Percentiles rank a stretch among this genome's conserved stretches.
These are phyloP conservation scores for Exophiala aquamarina DNA, from an alignment of 2,329 filamentous ascomycete species.

Conservation along the genomic window DNA sequence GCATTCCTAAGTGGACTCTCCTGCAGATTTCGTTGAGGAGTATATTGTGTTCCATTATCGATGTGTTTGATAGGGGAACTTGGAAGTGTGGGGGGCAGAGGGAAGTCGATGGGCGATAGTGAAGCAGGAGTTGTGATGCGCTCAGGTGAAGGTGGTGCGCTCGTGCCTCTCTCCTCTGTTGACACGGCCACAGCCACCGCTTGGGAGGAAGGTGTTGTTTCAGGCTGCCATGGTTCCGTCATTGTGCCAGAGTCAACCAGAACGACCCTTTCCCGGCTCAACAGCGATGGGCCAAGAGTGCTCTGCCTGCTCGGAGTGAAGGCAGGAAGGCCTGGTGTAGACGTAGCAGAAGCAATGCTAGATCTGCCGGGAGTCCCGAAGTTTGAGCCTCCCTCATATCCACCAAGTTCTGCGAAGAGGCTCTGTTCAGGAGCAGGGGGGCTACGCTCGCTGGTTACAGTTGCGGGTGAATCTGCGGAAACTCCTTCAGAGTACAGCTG, in stretches of 20 bases:
- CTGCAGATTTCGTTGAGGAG: conserved; percentile 37
- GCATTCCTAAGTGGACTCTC: conserved; percentile 32
- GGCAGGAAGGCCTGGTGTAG: conserved; percentile 36
- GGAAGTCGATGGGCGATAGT: conserved; percentile 24
- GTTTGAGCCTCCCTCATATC: conserved; percentile 73
- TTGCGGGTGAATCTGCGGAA: conserved; percentile 54
- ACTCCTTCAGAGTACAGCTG: conserved; percentile 39
- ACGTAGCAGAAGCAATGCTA: conserved; percentile 36
- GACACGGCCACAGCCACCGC: too few species aligned
- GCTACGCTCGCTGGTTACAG: conserved; percentile 47
- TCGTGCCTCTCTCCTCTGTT: conserved; percentile 1
- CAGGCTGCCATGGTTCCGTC: conserved; percentile 59
- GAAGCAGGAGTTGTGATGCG: conserved; percentile 5
- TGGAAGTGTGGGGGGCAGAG: conserved; percentile 27
- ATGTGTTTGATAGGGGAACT: conserved; percentile 31
- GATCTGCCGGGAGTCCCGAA: conserved; percentile 41
- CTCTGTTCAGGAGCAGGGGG: conserved; percentile 64
- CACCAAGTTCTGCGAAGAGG: conserved; percentile 85
- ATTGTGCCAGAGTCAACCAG: conserved; percentile 64
- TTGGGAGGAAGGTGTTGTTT: conserved; percentile 19
- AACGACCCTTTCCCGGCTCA: conserved; percentile 31
- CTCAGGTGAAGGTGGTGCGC: conserved; percentile 21
- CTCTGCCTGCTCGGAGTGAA: conserved; percentile 21
- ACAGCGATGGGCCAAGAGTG: conserved; percentile 6
- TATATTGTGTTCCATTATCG: conserved; percentile 45